Conservation (phyloP, 345 rosid species). For the Syzygium grande region DNA sequence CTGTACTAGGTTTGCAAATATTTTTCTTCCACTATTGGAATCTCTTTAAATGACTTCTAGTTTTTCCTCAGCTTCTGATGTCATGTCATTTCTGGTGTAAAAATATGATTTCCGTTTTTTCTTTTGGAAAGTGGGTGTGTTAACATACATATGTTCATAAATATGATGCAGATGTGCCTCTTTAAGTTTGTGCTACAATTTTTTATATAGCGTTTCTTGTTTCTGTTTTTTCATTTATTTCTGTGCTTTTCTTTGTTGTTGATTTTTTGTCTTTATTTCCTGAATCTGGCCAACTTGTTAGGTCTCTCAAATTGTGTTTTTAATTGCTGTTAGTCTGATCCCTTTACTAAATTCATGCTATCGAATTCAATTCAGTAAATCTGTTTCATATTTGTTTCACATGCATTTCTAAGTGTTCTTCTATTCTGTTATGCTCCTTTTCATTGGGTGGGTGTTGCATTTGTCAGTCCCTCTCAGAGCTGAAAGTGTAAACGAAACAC, state of each 20-base stretch:
- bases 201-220: neutral
- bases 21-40: neutral
- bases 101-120: neutral
- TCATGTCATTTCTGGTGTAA: neutral
- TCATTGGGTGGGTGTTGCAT: neutral
- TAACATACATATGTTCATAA: neutral
- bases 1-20: neutral
- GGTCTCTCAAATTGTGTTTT: neutral
- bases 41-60: neutral
- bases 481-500: neutral
- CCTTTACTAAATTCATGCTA: neutral
- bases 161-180: neutral
- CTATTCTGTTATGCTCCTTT: neutral
- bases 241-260: neutral
- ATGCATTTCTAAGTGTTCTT: neutral
- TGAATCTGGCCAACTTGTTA: neutral
- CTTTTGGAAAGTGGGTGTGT: neutral
- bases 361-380: neutral
- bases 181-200: neutral
- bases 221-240: neutral
- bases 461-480: neutral
- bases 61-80: neutral
- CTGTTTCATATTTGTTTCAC: neutral
- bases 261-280: neutral
- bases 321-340: neutral